Evolutionary conservation across 2,329 filamentous ascomycete species (phyloP).

Genomic region (Aspergillus sp.): DNA sequence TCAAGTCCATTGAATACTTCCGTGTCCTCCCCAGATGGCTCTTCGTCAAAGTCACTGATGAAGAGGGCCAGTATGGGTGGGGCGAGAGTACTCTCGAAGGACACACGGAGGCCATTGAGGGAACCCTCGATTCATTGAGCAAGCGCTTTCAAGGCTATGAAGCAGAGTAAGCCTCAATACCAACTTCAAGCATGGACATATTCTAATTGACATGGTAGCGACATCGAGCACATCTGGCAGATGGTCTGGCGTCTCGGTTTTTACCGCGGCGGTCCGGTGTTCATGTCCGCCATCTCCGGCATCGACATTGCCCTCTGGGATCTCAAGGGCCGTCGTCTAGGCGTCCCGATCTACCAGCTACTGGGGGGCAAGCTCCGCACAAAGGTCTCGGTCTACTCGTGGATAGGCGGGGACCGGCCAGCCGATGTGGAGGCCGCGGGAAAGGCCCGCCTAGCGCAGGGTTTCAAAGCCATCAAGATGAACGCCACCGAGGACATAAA

Average conservation of each 20-base stretch:
- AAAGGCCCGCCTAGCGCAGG: constrained; percentile 37
- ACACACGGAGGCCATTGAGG: constrained; percentile 66
- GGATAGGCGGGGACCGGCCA: constrained; percentile 71
- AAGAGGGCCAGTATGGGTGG: constrained; percentile 60
- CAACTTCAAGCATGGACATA: background rate
- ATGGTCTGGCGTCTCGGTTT: constrained; percentile 63
- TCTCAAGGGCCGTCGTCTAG: constrained; percentile 58
- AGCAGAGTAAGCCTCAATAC: constrained; percentile 51
- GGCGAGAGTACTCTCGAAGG: constrained; percentile 69
- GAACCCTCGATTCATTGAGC: constrained; percentile 61
- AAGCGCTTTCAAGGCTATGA: constrained; percentile 59
- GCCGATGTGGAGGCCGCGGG: constrained; percentile 58
- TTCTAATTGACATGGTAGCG: constrained; percentile 36
- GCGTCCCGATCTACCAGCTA: constrained; percentile 65
- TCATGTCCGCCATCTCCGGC: constrained; percentile 71
- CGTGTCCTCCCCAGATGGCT: constrained; percentile 69
- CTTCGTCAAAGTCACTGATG: constrained; percentile 69
- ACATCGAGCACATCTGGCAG: constrained; percentile 79
- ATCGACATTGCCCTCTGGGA: constrained; percentile 78
- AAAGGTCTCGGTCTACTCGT: constrained; percentile 66
- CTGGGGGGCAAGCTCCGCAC: constrained; percentile 66
- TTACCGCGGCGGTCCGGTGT: constrained; percentile 70
- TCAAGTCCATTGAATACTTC: constrained; percentile 64
- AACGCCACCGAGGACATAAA: constrained; percentile 69
- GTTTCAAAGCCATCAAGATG: constrained; percentile 58